A percentile compares a stretch with the other conserved stretches of the same genome.
These are phyloP conservation scores for Manihot esculenta DNA, from an alignment of 441 rosid species.

Conservation along the genomic window DNA sequence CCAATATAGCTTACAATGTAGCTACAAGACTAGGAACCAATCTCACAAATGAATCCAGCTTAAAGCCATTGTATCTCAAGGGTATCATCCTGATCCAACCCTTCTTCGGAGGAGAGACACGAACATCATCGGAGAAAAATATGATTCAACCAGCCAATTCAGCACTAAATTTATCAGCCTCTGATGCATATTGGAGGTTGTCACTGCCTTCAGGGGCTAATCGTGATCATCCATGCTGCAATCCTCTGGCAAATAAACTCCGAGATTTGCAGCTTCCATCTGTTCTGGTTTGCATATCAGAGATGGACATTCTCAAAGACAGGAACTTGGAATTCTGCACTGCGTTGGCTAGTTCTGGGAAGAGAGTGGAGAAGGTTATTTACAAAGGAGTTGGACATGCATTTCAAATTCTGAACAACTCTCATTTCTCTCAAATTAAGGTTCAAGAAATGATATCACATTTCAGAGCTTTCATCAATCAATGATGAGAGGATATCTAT, in stretches of 20 bases:
- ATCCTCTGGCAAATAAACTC: slow-evolving; percentile 41
- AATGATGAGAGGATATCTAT: slow-evolving; percentile 4
- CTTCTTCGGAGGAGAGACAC: slow-evolving; percentile 64
- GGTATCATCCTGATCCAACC: slow-evolving; percentile 74
- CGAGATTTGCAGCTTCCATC: slow-evolving; percentile 35
- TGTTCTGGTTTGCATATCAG: slow-evolving; percentile 60
- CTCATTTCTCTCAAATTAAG: slow-evolving; percentile 44
- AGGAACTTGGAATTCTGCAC: slow-evolving; percentile 54
- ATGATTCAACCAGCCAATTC: slow-evolving; percentile 39
- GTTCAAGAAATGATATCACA: slow-evolving; percentile 60
- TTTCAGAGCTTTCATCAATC: slow-evolving; percentile 56
- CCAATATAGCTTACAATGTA: slow-evolving; percentile 64
- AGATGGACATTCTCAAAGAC: slow-evolving; percentile 63
- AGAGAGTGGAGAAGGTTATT: slow-evolving; percentile 46
- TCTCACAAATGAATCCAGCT: slow-evolving; percentile 13
- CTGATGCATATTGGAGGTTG: slow-evolving; percentile 57
- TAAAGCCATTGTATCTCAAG: slow-evolving; percentile 28
- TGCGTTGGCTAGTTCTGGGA: slow-evolving; percentile 47
- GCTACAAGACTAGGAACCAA: slow-evolving; percentile 39
- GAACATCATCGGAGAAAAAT: slow-evolving; percentile 54
- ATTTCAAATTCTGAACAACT: slow-evolving; percentile 63
- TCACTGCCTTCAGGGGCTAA: slow-evolving; percentile 56
- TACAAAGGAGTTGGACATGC: slow-evolving; percentile 81
- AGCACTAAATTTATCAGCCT: slow-evolving; percentile 47
- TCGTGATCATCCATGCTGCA: slow-evolving; percentile 71